Evolutionary conservation across 1,284 basidiomycete species (phyloP).

Genomic region (Ganoderma resinaceum): DNA sequence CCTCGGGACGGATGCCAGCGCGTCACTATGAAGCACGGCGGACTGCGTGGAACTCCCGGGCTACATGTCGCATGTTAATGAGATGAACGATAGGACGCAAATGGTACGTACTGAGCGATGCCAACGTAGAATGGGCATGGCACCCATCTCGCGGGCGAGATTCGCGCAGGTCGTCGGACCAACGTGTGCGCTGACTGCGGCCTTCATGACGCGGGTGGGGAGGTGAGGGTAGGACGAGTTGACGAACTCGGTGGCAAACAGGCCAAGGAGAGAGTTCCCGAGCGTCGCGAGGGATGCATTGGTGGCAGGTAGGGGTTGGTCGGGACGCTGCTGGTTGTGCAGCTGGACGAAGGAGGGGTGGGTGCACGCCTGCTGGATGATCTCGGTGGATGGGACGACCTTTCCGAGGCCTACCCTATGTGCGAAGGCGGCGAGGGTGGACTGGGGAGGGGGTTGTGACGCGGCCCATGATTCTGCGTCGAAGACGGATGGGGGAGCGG

Average conservation of each 20-base stretch:
- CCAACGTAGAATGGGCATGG: slow-evolving; percentile 73
- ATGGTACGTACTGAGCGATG: slow-evolving; percentile 64
- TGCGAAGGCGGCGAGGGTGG: slow-evolving; percentile 77
- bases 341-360: slow-evolving; percentile 77
- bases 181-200: slow-evolving; percentile 90
- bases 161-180: slow-evolving; percentile 85
- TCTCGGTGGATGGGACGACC: slow-evolving; percentile 55
- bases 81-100: slow-evolving; percentile 11
- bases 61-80: slow-evolving; percentile 38
- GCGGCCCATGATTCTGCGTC: slow-evolving; percentile 74
- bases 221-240: slow-evolving; percentile 89
- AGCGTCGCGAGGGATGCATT: slow-evolving; percentile 85
- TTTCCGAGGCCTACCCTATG: slow-evolving; percentile 75
- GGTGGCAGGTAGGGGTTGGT: slow-evolving; percentile 58
- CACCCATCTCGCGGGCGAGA: slow-evolving; percentile 86
- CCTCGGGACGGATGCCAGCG: slow-evolving; percentile 78
- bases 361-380: slow-evolving; percentile 79
- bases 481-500: slow-evolving; percentile 46
- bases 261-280: slow-evolving; percentile 91
- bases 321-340: slow-evolving; percentile 60
- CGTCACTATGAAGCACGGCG: slow-evolving; percentile 71
- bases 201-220: slow-evolving; percentile 90
- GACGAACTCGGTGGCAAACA: slow-evolving; percentile 90
- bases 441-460: slow-evolving; percentile 73
- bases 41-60: slow-evolving; percentile 54